Evolutionary conservation across 169 alveolate species (phyloP).

Genomic region (Plasmodium chabaudi): DNA sequence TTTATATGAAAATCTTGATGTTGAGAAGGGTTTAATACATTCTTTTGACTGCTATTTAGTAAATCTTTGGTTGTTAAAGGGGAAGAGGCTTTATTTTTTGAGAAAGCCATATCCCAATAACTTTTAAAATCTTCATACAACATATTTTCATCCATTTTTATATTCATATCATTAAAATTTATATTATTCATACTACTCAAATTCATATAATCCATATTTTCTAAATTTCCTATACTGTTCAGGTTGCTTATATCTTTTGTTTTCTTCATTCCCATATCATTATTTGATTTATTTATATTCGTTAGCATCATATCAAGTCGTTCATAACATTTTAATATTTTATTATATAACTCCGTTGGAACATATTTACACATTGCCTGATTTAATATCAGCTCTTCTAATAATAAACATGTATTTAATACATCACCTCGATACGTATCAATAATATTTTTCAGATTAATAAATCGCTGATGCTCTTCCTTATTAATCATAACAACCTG

Average conservation of each 20-base stretch:
- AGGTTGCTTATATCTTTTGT: not conserved
- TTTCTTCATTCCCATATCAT: not conserved
- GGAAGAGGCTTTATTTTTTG: conserved; percentile 11
- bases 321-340: conserved; percentile 63
- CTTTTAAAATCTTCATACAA: conserved; percentile 51
- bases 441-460: conserved; percentile 10
- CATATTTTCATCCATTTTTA: conserved; percentile 7
- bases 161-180: no score
- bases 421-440: conserved; percentile 40
- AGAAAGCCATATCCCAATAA: conserved; percentile 47
- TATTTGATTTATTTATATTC: conserved; percentile 2
- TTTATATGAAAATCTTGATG: conserved; percentile 23
- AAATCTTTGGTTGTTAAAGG: not conserved
- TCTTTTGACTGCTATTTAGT: not conserved
- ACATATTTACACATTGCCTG: conserved; percentile 33
- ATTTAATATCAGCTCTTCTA: conserved; percentile 59
- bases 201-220: not conserved
- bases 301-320: conserved; percentile 26
- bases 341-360: conserved; percentile 35
- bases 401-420: conserved; percentile 33
- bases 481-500: no score
- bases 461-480: conserved; percentile 1
- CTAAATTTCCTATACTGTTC: not conserved
- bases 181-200: not conserved
- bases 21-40: not conserved